These are phyloP conservation scores for Teratosphaeria viscida DNA, from an alignment of 2,329 filamentous ascomycete species.

Conservation along the genomic window DNA sequence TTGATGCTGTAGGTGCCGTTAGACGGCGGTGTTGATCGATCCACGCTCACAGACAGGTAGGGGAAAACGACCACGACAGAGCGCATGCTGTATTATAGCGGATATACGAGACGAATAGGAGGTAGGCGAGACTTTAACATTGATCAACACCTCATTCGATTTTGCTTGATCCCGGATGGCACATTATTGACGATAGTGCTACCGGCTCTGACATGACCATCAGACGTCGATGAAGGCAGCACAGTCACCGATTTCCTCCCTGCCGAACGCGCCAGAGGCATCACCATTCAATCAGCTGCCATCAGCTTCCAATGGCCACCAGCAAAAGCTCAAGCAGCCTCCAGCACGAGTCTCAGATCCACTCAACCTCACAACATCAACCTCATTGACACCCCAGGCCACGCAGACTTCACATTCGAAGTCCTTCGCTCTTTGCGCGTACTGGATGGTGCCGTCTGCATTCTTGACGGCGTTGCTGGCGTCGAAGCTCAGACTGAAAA, in stretches of 20 bases:
- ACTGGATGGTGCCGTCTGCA: conserved; percentile 82
- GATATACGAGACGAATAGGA: conserved; percentile 76
- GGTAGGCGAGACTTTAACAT: conserved; percentile 28
- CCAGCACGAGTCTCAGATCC: conserved; percentile 36
- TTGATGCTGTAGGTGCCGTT: conserved; percentile 60
- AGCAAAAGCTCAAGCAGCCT: conserved; percentile 21
- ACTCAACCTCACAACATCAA: conserved; percentile 59
- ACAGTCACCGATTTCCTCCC: conserved; percentile 96
- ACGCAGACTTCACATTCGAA: conserved; percentile 96
- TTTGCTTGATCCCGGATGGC: too few species aligned
- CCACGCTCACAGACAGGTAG: conserved; percentile 24
- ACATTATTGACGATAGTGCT: too few species aligned
- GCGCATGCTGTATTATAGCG: conserved; percentile 96
- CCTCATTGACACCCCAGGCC: conserved; percentile 89
- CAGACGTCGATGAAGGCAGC: conserved; percentile 88
- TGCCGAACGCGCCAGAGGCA: conserved; percentile 80
- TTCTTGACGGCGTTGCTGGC: conserved; percentile 82
- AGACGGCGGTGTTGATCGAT: neutral
- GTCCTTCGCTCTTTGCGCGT: conserved; percentile 83
- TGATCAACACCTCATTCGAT: neutral
- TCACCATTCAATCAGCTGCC: conserved; percentile 94
- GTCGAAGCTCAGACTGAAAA: conserved; percentile 96
- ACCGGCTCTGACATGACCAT: conserved; percentile 2
- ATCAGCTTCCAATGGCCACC: conserved; percentile 90
- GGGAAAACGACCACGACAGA: conserved; percentile 98